These are phyloP conservation scores for Wickerhamomyces queroliae DNA, from an alignment of 805 yeast genomes.

Conservation along the genomic window DNA sequence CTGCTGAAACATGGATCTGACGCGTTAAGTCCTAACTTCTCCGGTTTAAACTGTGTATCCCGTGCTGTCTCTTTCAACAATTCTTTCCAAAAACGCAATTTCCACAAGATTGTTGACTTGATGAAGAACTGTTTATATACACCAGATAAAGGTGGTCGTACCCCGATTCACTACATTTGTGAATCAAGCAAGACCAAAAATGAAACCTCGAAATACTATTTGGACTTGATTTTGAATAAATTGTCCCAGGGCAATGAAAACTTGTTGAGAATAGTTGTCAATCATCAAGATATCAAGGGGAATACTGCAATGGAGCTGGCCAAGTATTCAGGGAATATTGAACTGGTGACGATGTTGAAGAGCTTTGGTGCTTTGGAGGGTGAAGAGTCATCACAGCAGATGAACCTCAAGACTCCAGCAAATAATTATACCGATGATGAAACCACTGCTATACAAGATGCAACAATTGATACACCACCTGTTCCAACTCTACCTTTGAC, in stretches of 20 bases:
- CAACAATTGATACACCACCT: conserved; percentile 4
- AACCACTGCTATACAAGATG: conserved; percentile 5
- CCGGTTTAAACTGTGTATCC: conserved; percentile 67
- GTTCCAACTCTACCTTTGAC: conserved; percentile 17
- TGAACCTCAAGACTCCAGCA: conserved; percentile 3
- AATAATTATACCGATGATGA: conserved; percentile 3
- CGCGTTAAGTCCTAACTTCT: conserved; percentile 42
- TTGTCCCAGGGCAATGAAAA: conserved; percentile 34
- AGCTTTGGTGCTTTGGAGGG: background rate
- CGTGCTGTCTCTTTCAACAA: conserved; percentile 68
- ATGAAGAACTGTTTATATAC: conserved; percentile 62
- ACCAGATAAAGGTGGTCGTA: conserved; percentile 66
- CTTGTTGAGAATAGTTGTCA: conserved; percentile 51
- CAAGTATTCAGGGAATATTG: conserved; percentile 45
- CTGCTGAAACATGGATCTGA: conserved; percentile 57
- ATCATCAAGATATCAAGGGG: conserved; percentile 77
- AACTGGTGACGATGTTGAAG: conserved; percentile 33
- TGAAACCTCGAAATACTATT: conserved; percentile 49
- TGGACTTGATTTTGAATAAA: conserved; percentile 41
- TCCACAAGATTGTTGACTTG: conserved; percentile 50
- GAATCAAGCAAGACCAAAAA: conserved; percentile 45
- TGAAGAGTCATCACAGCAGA: no score
- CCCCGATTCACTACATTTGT: conserved; percentile 67
- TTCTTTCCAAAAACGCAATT: conserved; percentile 58
- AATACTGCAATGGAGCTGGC: conserved; percentile 85